These are phyloP conservation scores for Capsicum rhomboideum DNA, from an alignment of 257 asterid species.

Conservation along the genomic window DNA sequence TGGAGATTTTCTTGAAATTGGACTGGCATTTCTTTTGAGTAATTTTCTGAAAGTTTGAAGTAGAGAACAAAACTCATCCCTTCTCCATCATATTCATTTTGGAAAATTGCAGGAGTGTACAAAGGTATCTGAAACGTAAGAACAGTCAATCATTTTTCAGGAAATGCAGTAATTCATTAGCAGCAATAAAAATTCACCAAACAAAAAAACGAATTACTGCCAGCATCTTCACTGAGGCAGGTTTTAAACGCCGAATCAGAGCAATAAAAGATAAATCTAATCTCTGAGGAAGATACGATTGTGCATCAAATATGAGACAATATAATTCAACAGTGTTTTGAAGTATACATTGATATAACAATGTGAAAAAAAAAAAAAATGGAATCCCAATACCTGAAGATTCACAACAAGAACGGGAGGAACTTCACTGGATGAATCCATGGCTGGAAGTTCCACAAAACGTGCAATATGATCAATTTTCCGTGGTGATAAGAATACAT, in stretches of 20 bases:
- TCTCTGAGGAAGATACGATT: not conserved
- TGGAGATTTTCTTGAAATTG: constrained; percentile 72
- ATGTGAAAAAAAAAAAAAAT: not conserved
- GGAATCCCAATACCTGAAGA: constrained; percentile 57
- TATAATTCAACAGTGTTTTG: not conserved
- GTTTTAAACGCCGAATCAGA: not conserved
- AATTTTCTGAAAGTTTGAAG: constrained; percentile 74
- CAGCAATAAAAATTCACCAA: not conserved
- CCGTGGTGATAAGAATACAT: constrained; percentile 68
- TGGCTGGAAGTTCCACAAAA: constrained; percentile 74
- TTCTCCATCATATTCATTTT: constrained; percentile 71
- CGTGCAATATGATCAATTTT: constrained; percentile 84
- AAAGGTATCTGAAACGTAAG: constrained; percentile 57
- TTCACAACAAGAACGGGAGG: constrained; percentile 84
- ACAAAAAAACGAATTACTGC: not conserved
- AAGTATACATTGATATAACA: not conserved
- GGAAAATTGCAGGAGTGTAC: constrained; percentile 73
- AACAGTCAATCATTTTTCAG: not conserved
- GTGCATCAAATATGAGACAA: not conserved
- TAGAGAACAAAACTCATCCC: constrained; percentile 78
- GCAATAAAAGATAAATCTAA: not conserved
- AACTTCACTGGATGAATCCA: constrained; percentile 50
- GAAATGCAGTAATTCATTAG: not conserved
- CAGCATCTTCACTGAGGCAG: not conserved
- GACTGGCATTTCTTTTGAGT: constrained; percentile 57